These are phyloP conservation scores for Raffaelea ambrosiae DNA, from an alignment of 2,329 filamentous ascomycete genomes.

Conservation along the genomic window DNA sequence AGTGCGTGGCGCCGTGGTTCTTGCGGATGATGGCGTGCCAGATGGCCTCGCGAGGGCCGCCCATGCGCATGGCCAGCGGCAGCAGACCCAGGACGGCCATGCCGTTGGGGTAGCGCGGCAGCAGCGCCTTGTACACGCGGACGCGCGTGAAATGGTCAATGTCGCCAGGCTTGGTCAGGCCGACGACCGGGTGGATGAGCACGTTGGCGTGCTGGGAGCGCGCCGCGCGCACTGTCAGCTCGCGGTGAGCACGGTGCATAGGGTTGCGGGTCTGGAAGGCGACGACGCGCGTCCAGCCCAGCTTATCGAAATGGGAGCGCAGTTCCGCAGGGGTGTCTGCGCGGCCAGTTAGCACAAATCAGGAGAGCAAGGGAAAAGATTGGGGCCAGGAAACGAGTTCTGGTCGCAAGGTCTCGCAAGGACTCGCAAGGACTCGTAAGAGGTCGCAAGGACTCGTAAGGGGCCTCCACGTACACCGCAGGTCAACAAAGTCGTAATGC, in stretches of 20 bases:
- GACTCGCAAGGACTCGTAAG: too few species aligned
- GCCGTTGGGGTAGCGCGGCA: constrained; percentile 95
- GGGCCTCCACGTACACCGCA: constrained; percentile 48
- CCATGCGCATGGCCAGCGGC: constrained; percentile 98
- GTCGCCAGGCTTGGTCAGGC: constrained; percentile 96
- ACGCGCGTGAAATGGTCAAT: constrained; percentile 99
- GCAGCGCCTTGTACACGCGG: constrained; percentile 93
- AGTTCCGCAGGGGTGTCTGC: constrained; percentile 87
- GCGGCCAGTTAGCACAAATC: constrained; percentile 10
- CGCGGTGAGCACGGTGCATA: constrained; percentile 97
- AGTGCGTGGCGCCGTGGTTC: constrained; percentile 98
- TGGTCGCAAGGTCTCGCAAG: too few species aligned
- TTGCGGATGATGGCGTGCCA: constrained; percentile 99
- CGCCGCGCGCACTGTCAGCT: constrained; percentile 93
- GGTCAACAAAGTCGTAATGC: constrained; percentile 97
- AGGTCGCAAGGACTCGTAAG: too few species aligned
- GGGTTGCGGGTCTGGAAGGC: constrained; percentile 99
- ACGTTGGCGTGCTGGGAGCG: constrained; percentile 96
- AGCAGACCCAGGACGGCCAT: constrained; percentile 96
- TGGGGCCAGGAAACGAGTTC: background rate
- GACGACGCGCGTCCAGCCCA: constrained; percentile 94
- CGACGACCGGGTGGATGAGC: constrained; percentile 96
- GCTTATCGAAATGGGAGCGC: constrained; percentile 96
- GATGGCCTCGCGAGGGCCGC: constrained; percentile 93
- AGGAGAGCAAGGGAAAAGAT: constrained; percentile 34